Evolutionary conservation across 73 alveolate genomes (phyloP).

Genomic region (Breviolum minutum): DNA sequence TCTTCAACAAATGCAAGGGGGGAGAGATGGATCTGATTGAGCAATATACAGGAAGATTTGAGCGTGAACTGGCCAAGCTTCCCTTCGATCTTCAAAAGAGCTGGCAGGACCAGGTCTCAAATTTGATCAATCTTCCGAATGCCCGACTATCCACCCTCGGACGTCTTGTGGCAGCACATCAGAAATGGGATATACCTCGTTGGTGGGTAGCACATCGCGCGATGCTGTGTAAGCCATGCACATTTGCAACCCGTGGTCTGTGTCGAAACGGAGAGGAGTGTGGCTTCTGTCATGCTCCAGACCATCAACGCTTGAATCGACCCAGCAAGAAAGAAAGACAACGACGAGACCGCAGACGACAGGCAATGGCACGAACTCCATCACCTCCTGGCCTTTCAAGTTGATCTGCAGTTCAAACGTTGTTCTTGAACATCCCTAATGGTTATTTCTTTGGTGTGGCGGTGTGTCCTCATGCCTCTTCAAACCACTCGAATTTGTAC

Average conservation of each 20-base stretch:
- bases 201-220: constrained; percentile 46
- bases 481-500: background rate
- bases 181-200: constrained; percentile 37
- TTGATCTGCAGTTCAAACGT: background rate
- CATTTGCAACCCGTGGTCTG: constrained; percentile 46
- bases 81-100: background rate
- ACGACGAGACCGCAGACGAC: constrained; percentile 41
- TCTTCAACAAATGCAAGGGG: constrained; percentile 17
- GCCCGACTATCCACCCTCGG: constrained; percentile 6
- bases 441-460: background rate
- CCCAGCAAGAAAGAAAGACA: constrained; percentile 40
- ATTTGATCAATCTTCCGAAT: constrained; percentile 3
- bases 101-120: constrained; percentile 50
- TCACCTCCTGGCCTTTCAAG: constrained; percentile 48
- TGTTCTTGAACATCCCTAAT: background rate
- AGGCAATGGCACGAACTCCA: constrained; percentile 66
- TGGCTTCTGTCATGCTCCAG: constrained; percentile 18
- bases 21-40: background rate
- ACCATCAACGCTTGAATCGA: constrained; percentile 34
- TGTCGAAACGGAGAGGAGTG: constrained; percentile 33
- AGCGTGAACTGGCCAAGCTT: constrained; percentile 22
- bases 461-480: too few relatives aligned
- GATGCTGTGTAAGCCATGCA: constrained; percentile 27
- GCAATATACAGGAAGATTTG: background rate
- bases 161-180: constrained; percentile 5